These are phyloP conservation scores for Paecilomyces sp. DNA, from an alignment of 2,329 filamentous ascomycete genomes.

Conservation along the genomic window DNA sequence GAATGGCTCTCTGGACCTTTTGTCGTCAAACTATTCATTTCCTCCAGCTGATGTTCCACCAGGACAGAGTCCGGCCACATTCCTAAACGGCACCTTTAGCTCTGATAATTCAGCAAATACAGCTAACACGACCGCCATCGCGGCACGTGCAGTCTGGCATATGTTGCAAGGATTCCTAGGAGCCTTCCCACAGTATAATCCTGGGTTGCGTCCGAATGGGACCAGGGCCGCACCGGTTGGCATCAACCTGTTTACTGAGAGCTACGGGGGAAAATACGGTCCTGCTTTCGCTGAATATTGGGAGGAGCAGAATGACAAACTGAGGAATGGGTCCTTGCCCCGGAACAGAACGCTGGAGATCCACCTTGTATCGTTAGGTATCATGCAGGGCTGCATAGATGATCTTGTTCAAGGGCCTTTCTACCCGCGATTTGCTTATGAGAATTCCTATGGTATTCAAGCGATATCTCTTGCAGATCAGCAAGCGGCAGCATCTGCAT, in stretches of 20 bases:
- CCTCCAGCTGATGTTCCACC: constrained; percentile 21
- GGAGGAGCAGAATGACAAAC: constrained; percentile 53
- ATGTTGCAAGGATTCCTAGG: constrained; percentile 39
- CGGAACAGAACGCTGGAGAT: constrained; percentile 51
- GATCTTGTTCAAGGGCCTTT: constrained; percentile 47
- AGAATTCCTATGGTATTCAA: constrained; percentile 52
- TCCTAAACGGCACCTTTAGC: constrained; percentile 59
- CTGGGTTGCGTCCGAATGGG: constrained; percentile 1
- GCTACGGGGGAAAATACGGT: constrained; percentile 64
- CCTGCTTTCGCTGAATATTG: constrained; percentile 54
- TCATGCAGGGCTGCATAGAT: constrained; percentile 67
- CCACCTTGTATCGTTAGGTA: constrained; percentile 56
- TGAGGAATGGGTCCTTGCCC: constrained; percentile 43
- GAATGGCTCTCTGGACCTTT: constrained; percentile 36
- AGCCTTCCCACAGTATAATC: constrained; percentile 44
- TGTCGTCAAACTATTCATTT: constrained; percentile 20
- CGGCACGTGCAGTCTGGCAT: constrained; percentile 46
- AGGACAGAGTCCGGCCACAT: constrained; percentile 22
- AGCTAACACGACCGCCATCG: constrained; percentile 31
- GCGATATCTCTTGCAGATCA: constrained; percentile 14
- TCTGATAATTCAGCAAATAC: constrained; percentile 37
- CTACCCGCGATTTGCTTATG: constrained; percentile 34
- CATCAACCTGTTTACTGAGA: constrained; percentile 59
- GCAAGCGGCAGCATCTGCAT: constrained; percentile 34
- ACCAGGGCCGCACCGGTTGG: neutral